Evolutionary conservation across 306 rosid genomes (phyloP).

Genomic region (Cyamopsis tetragonoloba): DNA sequence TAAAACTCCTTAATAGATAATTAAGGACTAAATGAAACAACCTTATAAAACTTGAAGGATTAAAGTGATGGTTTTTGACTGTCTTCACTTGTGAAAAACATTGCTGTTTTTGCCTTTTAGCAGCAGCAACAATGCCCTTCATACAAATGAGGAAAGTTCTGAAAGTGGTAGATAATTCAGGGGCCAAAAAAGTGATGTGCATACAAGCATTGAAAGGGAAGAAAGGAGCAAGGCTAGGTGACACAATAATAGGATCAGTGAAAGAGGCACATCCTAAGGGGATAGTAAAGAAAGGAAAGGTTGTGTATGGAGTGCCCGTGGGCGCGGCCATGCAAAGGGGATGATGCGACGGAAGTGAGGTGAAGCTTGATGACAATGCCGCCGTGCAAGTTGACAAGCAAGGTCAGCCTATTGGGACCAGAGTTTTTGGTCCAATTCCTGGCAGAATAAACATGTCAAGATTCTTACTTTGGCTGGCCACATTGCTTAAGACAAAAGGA

Average conservation of each 20-base stretch:
- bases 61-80: too few relatives aligned
- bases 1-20: too few relatives aligned
- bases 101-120: constrained; percentile 6
- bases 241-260: constrained; percentile 80
- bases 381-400: too few relatives aligned
- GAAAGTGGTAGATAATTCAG: constrained; percentile 86
- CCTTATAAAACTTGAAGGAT: too few relatives aligned
- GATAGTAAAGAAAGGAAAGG: constrained; percentile 54
- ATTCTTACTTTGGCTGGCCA: too few relatives aligned
- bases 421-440: too few relatives aligned
- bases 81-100: neutral
- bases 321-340: constrained; percentile 73
- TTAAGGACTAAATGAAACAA: too few relatives aligned
- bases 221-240: constrained; percentile 91
- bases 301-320: constrained; percentile 66
- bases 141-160: constrained; percentile 92
- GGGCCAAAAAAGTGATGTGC: constrained; percentile 92
- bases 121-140: constrained; percentile 82
- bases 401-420: too few relatives aligned
- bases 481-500: too few relatives aligned
- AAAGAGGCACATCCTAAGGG: constrained; percentile 93
- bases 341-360: constrained; percentile 80
- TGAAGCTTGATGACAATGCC: constrained; percentile 81
- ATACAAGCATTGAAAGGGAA: constrained; percentile 82
- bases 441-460: too few relatives aligned